Base-by-base conservation (phyloP, 176 grass and related monocot genomes). In the Bromus sterilis region DNA sequence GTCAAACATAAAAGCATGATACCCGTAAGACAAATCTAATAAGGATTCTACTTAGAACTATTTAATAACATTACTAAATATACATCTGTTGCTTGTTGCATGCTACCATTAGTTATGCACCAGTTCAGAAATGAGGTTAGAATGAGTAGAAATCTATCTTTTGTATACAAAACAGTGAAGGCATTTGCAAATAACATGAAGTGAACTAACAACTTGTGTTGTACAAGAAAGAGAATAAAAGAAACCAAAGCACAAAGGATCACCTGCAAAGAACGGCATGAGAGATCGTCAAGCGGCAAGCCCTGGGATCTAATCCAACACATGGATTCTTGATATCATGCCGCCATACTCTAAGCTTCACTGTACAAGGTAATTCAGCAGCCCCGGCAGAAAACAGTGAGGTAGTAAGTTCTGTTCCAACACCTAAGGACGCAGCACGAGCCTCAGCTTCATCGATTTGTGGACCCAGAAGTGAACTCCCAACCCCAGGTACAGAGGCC, bases 191-290 rank as follows among this genome's bases (percentile, higher is more conserved):
- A 82, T 73, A 77, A 26, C 59, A 61, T 41, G 40, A 48, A 58
- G 51, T 25, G 42, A 85, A 60, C 26, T 53, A 77, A 81, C 28
- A 85, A n/a, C 60, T 56, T 26, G 23, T 41, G 26, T 32, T 58
- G 70, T 63, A 65, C 31, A 58, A 25, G 34, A 59, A 84, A 70
- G 42, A 57, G 42, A 88, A 21, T 5, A 53, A 31, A 81, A 70
- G 55, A 85, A 78, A 82, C 21, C 32, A 82, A 59, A 79, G 58
- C 10, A 75, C 39, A 69, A 5, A 39, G 66, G 31, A 78, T 43
- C 74, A 99, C 97, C 97, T 99, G 97, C 97, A 94, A 87, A 99
- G 97, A 75, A 99, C 97, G n/a, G 93, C 97, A 83, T 99, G 91
- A 71, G 97, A 95, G 84, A 99, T 93, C 31, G 85, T 89, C 87